phyloP scores from a whole-genome alignment of 768 basidiomycete species.

The Leccinum pellstonianum region DNA sequence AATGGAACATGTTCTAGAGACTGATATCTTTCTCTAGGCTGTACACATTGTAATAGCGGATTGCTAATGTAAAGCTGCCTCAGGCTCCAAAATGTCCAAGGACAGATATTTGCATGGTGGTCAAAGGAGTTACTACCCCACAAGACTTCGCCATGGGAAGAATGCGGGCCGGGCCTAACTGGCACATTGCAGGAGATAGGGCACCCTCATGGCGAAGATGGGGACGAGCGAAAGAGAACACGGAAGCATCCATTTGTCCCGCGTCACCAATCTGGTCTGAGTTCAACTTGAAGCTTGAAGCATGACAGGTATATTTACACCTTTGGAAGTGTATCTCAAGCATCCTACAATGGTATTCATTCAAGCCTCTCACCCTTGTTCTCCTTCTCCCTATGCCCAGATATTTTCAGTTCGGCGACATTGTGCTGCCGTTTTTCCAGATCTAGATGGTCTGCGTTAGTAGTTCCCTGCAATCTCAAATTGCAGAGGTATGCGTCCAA shows the following conservation, averaged over 20 bases:
- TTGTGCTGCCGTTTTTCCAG: conserved; percentile 58
- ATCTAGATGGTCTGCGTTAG: conserved; percentile 38
- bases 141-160: too few species aligned
- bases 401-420: conserved; percentile 35
- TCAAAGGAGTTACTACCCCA: too few species aligned
- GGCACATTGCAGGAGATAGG: too few species aligned
- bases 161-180: too few species aligned
- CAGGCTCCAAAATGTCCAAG: not conserved
- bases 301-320: not conserved
- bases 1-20: not conserved
- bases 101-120: not conserved
- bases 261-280: not conserved
- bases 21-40: too few species aligned
- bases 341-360: not conserved
- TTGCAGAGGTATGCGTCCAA: too few species aligned
- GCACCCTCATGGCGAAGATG: too few species aligned
- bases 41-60: too few species aligned
- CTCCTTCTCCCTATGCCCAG: not conserved
- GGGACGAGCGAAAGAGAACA: too few species aligned
- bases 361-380: not conserved
- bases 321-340: not conserved
- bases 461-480: not conserved
- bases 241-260: not conserved
- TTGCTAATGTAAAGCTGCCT: not conserved
- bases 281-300: not conserved